Conservation (phyloP, 108 stramenopile genomes). For the Skeletonema marinoi region DNA sequence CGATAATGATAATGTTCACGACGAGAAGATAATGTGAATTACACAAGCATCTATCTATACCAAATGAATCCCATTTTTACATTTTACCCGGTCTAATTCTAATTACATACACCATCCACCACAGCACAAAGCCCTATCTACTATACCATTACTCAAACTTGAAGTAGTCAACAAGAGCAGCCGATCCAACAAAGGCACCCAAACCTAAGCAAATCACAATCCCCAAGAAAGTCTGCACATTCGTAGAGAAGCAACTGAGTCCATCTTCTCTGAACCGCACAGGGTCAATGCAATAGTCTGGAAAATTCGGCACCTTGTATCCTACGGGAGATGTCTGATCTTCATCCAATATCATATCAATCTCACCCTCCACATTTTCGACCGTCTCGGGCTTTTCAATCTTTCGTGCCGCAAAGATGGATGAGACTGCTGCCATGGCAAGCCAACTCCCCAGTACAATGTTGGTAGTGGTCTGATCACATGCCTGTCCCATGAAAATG, state of each 20-base stretch:
- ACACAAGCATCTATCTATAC: too few relatives aligned
- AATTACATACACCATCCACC: too few relatives aligned
- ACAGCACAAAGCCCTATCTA: not conserved
- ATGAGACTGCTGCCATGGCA: constrained; percentile 52
- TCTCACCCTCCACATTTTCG: constrained; percentile 54
- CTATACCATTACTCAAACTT: not conserved
- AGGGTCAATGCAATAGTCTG: constrained; percentile 65
- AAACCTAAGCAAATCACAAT: constrained; percentile 34
- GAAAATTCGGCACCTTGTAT: constrained; percentile 67
- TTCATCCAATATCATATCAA: constrained; percentile 58
- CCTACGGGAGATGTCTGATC: constrained; percentile 65
- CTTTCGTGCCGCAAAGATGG: constrained; percentile 47
- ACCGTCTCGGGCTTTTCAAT: constrained; percentile 26
- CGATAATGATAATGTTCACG: too few relatives aligned
- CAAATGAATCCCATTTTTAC: too few relatives aligned
- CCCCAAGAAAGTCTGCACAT: constrained; percentile 33
- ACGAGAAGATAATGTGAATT: too few relatives aligned
- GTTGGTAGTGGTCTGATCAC: constrained; percentile 62
- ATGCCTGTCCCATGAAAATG: constrained; percentile 57
- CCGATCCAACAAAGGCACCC: constrained; percentile 40
- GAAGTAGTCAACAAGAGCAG: constrained; percentile 30
- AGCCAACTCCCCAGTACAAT: constrained; percentile 65
- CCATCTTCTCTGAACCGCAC: constrained; percentile 35
- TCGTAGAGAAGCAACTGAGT: constrained; percentile 19
- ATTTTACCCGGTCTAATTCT: too few relatives aligned